Evolutionary conservation across 2,329 filamentous ascomycete genomes (phyloP), one percentile per base, ranked within the genome.

Genomic region (Ophiosphaerella herpotricha): DNA sequence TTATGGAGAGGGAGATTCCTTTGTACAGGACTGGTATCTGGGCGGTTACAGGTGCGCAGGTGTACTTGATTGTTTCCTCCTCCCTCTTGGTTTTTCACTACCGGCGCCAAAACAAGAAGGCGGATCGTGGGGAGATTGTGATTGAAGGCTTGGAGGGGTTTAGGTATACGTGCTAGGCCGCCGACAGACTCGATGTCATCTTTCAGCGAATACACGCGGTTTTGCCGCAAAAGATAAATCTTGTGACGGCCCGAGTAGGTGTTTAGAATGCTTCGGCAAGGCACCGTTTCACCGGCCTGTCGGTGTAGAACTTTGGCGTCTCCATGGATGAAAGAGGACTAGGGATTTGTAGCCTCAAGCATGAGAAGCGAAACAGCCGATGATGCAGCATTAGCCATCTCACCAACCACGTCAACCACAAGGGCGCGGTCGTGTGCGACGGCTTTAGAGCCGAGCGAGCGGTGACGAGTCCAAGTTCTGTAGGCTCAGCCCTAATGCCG

Each of bases 1-100:
- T 71, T 50, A 64, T 65, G 60, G 58, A 68, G 47, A 54, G 60
- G 32, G 66, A 68, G 40, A 61, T 57, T 8, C 61, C 60, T 7
- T 50, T 44, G 8, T 69, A 71, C 39, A 43, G 51, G 8, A 65
- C 57, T 1, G 62, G 66, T 1, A 53, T 66, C 2, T 67, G 61
- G 66, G 63, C 58, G 31, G 54, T 57, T 4, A 55, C 50, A 11
- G 64, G 53, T 24, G 60, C 57, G 16, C 64, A 65, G 39, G 51
- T 65, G n/a, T 57, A 53, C 40, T 32, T 56, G 5, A 43, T 60
- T 24, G 33, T 59, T 26, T 53, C 48, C 7, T 50, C 55, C 0
- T 31, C 42, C 16, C n/a, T 46, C 4, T 43, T 55, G 53, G 37
- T 47, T 29, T 40, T 41, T 36, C 31, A 50, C 23, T 58, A 55